Percentiles rank a stretch among this genome's conserved stretches.
phyloP scores from a whole-genome alignment of 139 green algal genomes.

The Chlorella sp. region DNA sequence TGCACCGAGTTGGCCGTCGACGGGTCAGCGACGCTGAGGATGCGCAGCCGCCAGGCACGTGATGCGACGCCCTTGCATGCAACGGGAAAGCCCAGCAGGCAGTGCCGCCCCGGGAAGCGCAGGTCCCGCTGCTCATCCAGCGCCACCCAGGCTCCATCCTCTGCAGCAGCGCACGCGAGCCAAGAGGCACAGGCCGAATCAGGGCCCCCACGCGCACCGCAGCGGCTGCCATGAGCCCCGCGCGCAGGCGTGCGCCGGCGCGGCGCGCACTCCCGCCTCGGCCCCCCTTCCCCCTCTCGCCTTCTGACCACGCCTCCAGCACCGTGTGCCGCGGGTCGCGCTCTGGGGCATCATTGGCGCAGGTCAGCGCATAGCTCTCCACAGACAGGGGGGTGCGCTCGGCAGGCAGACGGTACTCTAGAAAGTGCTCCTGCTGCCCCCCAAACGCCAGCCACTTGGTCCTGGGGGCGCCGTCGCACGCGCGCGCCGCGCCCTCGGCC shows the following conservation, averaged over 20 bases:
- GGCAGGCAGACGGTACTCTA: conserved; percentile 62
- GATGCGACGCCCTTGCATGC: background rate
- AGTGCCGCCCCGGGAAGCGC: conserved; percentile 46
- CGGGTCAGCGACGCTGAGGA: conserved; percentile 49
- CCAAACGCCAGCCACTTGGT: conserved; percentile 90
- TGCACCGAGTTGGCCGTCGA: conserved; percentile 69
- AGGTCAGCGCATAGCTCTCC: conserved; percentile 60
- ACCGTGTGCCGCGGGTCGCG: conserved; percentile 65
- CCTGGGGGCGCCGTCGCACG: conserved; percentile 31
- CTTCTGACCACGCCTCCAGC: conserved; percentile 53
- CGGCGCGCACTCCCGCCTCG: background rate
- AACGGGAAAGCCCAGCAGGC: conserved; percentile 42
- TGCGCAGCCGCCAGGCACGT: conserved; percentile 46
- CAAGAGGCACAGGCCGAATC: background rate
- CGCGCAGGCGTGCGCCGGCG: background rate
- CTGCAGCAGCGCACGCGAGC: background rate
- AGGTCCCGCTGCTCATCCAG: conserved; percentile 48
- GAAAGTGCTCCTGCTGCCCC: conserved; percentile 51
- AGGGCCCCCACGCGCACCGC: background rate
- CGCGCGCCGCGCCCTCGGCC: conserved; percentile 22
- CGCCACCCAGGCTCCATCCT: conserved; percentile 24
- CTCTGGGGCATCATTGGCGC: conserved; percentile 67
- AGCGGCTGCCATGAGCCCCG: background rate
- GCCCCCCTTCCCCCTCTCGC: background rate
- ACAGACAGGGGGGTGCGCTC: conserved; percentile 9